Evolutionary conservation across 2,329 filamentous ascomycete genomes (phyloP), one percentile per base, ranked within the genome.

Genomic region (Penicillium sp.): DNA sequence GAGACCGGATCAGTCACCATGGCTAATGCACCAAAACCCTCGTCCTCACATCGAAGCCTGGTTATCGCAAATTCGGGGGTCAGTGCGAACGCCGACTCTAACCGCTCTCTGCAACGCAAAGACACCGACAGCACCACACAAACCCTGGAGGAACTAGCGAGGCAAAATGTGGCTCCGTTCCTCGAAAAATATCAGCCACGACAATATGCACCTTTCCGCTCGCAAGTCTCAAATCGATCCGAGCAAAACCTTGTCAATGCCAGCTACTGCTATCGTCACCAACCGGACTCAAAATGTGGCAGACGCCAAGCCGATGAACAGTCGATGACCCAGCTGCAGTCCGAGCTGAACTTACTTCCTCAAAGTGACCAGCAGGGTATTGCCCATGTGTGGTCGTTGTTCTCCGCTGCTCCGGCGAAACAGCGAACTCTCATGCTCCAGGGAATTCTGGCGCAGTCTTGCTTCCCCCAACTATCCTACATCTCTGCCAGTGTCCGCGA

Each of bases 351-450:
- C 66, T 87, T 84, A 46, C 83, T 97, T 34, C 88, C 92, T 5
- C 84, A 89, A 60, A 87, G 85, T 63, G 94, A 99, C 72, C 92
- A 96, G 76, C 91, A 97, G 76, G 92, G 90, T 70, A 97, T 99
- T 68, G 91, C 92, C 34, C 93, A 97, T 69, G 92, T 97, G 55
- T 99, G 94, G 94, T 96, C 93, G 0, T 82, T 97, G 47, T 99
- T 99, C 79, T 97, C 93, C 0, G 94, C 94, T 39, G 92, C 94
- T 0, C 94, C 94, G 0, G 84, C 91, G 10, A 96, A 95, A 72
- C 93, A 97, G 70, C 88, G 94, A 65, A 93, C 96, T 62, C 83
- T 99, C 58, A 97, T 99, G 90, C 83, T 99, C 8, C 92, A 96
- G 73, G 94, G 94, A 64, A 93, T 99, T 68, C 87, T 99, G 60